Evolutionary conservation across 2,329 filamentous ascomycete genomes (phyloP), one percentile per base, ranked within the genome.

Genomic region (Blastomyces emzantsi): DNA sequence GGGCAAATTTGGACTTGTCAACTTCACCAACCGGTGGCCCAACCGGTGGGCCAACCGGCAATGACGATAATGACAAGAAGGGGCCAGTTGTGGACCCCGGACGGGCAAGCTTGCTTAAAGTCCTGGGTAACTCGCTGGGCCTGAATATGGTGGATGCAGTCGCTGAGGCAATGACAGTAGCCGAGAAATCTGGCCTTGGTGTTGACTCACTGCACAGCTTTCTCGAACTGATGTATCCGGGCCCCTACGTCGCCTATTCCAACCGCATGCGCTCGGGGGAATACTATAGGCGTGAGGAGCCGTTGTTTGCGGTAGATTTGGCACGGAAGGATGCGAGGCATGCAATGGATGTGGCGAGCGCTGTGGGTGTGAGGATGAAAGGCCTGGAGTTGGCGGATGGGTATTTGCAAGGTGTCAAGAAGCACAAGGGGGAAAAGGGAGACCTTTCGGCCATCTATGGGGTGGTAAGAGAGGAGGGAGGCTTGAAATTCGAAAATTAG

Each of bases 371-470:
- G 54, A 82, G 80, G 64, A 75, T 96, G 75, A 82, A 79, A 65
- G 87, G 85, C 66, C 77, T 89, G 0, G 85, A 89, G 74, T 80
- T 87, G 3, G 87, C 82, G 0, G 87, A 92, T 75, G 79, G 77
- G 36, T 88, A 94, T 73, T 75, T 96, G 69, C 81, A 81, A 62
- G 77, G 79, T 63, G 86, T 96, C 1, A 87, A 90, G 74, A 84
- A 87, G 64, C 81, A 91, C 65, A 78, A 80, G 58, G 90, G 90
- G 0, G 81, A 83, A 55, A 85, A 81, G 68, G 91, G 90, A 0
- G 92, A 96, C 75, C 85, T 96, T 73, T 87, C 90, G 2, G 87
- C 84, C 13, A 88, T 96, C 47, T 96, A 96, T 77, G 92, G 92
- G 0, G 88, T 87, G 2, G 86, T 89, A 62, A 84, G 92, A 70